Evolutionary conservation across 805 yeast genomes (phyloP), one percentile per base, ranked within the genome.

Genomic region (Schizosaccharomyces cryophilus): DNA sequence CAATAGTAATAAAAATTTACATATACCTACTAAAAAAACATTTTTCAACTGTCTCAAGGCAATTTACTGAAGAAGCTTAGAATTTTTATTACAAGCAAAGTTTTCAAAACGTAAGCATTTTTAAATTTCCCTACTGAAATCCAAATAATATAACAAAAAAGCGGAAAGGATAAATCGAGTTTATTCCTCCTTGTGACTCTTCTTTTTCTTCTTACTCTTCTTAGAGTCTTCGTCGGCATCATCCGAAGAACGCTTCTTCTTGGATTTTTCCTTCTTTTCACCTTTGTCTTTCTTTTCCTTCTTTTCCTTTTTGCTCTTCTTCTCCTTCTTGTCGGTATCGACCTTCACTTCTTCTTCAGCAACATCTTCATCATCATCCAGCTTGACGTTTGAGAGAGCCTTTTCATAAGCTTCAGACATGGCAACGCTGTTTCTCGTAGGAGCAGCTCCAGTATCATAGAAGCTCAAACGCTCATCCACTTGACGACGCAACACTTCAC

Each of bases 401-500:
- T 84, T 78, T 61, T 83, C 81, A 74, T 93, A 78, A 62, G 97
- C 98, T 74, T 85, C 86, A 72, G 84, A 80, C 75, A 93, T 85
- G 66, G 97, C 97, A 67, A 87, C 95, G 54, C 90, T 75, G 72
- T 93, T 93, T 80, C 90, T 93, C 82, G 89, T 85, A 69, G 97
- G 96, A 61, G 97, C 83, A 68, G 85, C 85, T 72, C 98, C 98
- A 62, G 95, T 85, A 73, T 87, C 95, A 78, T 88, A 93, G 72
- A 93, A 93, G 74, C 82, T 85, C 70, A 93, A 80, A 77, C 98
- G 85, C 75, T 93, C 96, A 77, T 93, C 98, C 66, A 93, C 97
- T 79, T 93, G 98, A 74, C 86, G 81, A 79, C 87, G 89, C 74
- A 93, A 81, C 62, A 89, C 83, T 68, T 80, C 78, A 73, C 98